Evolutionary conservation across 352 stramenopile species (phyloP).

Genomic region (Pythium scleroteichum): DNA sequence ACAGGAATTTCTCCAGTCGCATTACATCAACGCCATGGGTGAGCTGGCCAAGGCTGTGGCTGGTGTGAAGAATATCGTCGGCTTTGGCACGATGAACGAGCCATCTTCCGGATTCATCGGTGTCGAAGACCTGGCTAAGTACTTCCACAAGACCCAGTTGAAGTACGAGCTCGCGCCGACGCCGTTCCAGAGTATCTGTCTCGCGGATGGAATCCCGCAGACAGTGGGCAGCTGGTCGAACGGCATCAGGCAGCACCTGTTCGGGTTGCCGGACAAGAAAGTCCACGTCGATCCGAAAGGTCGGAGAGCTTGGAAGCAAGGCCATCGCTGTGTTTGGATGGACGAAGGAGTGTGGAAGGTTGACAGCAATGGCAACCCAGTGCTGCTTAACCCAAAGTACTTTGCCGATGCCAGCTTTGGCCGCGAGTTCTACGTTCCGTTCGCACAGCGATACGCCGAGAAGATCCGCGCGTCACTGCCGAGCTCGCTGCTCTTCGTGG

Average conservation of each 20-base stretch:
- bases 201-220: constrained; percentile 66
- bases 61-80: constrained; percentile 82
- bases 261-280: constrained; percentile 45
- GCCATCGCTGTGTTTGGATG: constrained; percentile 72
- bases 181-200: constrained; percentile 79
- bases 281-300: constrained; percentile 58
- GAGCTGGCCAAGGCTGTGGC: constrained; percentile 60
- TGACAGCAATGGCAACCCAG: constrained; percentile 37
- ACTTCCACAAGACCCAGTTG: constrained; percentile 61
- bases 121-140: constrained; percentile 49
- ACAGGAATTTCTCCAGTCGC: constrained; percentile 86
- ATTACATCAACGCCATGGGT: constrained; percentile 81
- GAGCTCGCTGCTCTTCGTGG: constrained; percentile 71
- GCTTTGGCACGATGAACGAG: constrained; percentile 93
- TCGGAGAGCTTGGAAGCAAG: constrained; percentile 67
- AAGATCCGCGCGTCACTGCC: constrained; percentile 62
- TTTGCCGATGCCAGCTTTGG: constrained; percentile 78
- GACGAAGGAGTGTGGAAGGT: constrained; percentile 82
- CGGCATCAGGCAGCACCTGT: constrained; percentile 72
- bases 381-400: constrained; percentile 61
- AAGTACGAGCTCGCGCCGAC: constrained; percentile 78
- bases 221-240: constrained; percentile 73
- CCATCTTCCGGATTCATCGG: constrained; percentile 78
- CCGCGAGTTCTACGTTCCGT: constrained; percentile 82
- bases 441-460: constrained; percentile 64